Evolutionary conservation across 192 early-diverging fungal genomes (phyloP).

Genomic region (Coemansia sp.): DNA sequence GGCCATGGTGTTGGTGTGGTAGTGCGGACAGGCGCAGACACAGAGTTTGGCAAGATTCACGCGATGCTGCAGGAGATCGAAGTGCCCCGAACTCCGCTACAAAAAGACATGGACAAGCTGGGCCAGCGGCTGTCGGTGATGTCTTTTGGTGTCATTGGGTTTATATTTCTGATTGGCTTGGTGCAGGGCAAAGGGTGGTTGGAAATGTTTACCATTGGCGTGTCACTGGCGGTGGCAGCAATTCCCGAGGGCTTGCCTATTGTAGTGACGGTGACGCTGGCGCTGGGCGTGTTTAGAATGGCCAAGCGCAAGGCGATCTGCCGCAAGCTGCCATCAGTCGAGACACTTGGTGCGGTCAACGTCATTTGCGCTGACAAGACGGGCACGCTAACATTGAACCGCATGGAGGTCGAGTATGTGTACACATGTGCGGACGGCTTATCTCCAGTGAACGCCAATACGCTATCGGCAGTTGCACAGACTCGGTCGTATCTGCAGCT

Average conservation of each 20-base stretch:
- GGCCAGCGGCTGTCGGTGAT: slow-evolving; percentile 57
- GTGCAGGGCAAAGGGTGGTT: slow-evolving; percentile 86
- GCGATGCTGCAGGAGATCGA: slow-evolving; percentile 93
- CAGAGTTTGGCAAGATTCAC: slow-evolving; percentile 95
- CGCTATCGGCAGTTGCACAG: slow-evolving; percentile 14
- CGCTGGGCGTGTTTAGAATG: slow-evolving; percentile 88
- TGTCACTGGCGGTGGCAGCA: slow-evolving; percentile 89
- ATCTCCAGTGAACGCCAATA: slow-evolving; percentile 35
- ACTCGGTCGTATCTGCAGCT: slow-evolving; percentile 48
- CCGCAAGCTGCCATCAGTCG: slow-evolving; percentile 93
- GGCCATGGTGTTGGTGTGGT: slow-evolving; percentile 90
- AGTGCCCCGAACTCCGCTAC: slow-evolving; percentile 86
- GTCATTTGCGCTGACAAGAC: slow-evolving; percentile 98
- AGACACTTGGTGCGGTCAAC: slow-evolving; percentile 91
- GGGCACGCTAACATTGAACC: slow-evolving; percentile 91
- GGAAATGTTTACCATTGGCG: slow-evolving; percentile 96
- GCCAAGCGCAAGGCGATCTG: slow-evolving; percentile 89
- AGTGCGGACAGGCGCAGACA: slow-evolving; percentile 82
- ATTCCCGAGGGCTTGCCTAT: slow-evolving; percentile 98
- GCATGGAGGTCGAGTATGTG: slow-evolving; percentile 88
- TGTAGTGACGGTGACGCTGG: slow-evolving; percentile 95
- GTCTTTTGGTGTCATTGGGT: slow-evolving; percentile 83
- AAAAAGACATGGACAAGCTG: slow-evolving; percentile 92
- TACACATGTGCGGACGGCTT: slow-evolving; percentile 63
- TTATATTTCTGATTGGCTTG: slow-evolving; percentile 75